Conservation (phyloP, 176 grass and related monocot genomes). For the Oryza nivara region DNA sequence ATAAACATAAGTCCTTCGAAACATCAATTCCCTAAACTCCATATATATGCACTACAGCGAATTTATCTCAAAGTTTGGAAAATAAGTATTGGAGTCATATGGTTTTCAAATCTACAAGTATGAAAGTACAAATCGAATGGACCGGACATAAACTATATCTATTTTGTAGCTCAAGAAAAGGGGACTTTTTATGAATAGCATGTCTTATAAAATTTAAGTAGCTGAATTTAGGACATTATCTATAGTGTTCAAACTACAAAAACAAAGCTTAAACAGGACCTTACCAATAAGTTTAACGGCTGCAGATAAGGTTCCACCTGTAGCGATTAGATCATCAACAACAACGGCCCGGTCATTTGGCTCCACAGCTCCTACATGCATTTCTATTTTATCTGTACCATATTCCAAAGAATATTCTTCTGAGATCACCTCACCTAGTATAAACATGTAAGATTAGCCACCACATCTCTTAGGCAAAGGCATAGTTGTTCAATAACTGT, state of each 20-base stretch:
- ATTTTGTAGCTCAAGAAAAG: slow-evolving; percentile 29
- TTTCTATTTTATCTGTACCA: slow-evolving; percentile 90
- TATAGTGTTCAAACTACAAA: not conserved
- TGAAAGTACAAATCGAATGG: not conserved
- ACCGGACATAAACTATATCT: not conserved
- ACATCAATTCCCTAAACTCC: not conserved
- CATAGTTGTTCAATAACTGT: not conserved
- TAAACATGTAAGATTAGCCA: slow-evolving; percentile 38
- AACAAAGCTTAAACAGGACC: slow-evolving; percentile 3
- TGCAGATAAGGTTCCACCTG: slow-evolving; percentile 82
- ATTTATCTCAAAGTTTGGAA: not conserved
- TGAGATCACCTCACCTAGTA: slow-evolving; percentile 83
- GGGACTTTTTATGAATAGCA: not conserved
- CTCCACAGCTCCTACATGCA: slow-evolving; percentile 94
- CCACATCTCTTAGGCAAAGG: slow-evolving; percentile 4
- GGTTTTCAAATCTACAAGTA: not conserved
- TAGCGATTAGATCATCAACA: slow-evolving; percentile 94
- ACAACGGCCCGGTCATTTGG: slow-evolving; percentile 62
- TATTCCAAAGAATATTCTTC: slow-evolving; percentile 95
- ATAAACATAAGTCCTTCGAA: not conserved
- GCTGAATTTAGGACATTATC: not conserved
- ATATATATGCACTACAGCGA: not conserved
- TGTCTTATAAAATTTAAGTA: not conserved
- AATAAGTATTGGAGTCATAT: not conserved
- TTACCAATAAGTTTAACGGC: slow-evolving; percentile 84